These are phyloP conservation scores for Barnettozyma hawaiiensis DNA, from an alignment of 1,139 yeast genomes.

Conservation along the genomic window DNA sequence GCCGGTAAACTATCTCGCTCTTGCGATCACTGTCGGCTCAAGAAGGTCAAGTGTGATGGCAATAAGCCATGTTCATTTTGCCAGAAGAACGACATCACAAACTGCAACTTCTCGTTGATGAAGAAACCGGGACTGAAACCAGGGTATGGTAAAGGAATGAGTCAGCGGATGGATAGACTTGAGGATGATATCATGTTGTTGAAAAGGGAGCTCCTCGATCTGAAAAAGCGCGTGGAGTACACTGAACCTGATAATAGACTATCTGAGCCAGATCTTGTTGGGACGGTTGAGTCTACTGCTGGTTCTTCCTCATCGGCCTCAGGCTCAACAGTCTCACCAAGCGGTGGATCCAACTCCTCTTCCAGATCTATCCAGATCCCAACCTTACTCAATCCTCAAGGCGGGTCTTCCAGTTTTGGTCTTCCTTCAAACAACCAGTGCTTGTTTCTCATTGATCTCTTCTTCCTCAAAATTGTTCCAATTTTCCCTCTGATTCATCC, in stretches of 20 bases:
- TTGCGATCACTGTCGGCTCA: background rate
- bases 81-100: background rate
- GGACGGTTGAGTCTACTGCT: background rate
- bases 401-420: background rate
- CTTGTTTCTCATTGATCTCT: background rate
- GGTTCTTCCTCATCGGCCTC: background rate
- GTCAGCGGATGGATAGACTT: background rate
- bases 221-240: background rate
- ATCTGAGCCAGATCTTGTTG: background rate
- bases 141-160: background rate
- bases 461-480: background rate
- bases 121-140: background rate
- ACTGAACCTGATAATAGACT: background rate
- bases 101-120: background rate
- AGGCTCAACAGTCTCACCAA: background rate
- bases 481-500: background rate
- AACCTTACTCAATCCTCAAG: background rate
- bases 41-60: background rate
- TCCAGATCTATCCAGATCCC: background rate
- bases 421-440: background rate
- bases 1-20: background rate
- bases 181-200: background rate
- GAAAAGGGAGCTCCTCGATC: background rate
- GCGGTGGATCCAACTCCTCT: background rate
- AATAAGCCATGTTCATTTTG: background rate